phyloP scores from a whole-genome alignment of 106 monocot genomes.

The Dendrobium catenatum region DNA sequence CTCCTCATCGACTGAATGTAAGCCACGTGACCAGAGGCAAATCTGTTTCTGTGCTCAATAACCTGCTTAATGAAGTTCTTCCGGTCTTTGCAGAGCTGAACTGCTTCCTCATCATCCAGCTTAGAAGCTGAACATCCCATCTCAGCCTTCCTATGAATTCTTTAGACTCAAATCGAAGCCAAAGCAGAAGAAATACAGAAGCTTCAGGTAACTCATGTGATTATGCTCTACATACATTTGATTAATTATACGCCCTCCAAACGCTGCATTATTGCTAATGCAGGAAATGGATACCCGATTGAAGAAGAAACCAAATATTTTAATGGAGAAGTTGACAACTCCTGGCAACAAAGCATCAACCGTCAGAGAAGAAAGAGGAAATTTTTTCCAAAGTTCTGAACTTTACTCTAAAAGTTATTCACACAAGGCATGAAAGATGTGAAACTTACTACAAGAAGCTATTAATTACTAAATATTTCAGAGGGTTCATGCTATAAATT shows the following conservation, averaged over 20 bases:
- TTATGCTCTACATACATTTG: conserved; percentile 7
- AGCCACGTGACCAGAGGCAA: conserved; percentile 54
- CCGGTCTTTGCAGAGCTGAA: conserved; percentile 74
- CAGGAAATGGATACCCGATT: conserved; percentile 19
- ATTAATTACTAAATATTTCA: neutral
- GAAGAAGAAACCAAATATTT: conserved; percentile 12
- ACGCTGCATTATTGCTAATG: neutral
- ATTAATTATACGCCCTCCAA: neutral
- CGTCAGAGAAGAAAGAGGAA: neutral
- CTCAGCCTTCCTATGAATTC: conserved; percentile 19
- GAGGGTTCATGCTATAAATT: neutral
- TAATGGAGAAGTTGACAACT: neutral
- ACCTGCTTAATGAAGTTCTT: conserved; percentile 79
- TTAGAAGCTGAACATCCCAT: conserved; percentile 98
- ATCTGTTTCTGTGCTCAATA: conserved; percentile 46
- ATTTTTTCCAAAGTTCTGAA: neutral
- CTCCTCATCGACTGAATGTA: conserved; percentile 65
- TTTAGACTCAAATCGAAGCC: conserved; percentile 21
- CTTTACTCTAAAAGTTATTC: conserved; percentile 3
- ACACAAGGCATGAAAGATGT: conserved; percentile 3
- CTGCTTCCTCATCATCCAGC: conserved; percentile 66
- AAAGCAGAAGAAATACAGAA: conserved; percentile 5
- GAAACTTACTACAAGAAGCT: conserved; percentile 1
- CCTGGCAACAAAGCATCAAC: conserved; percentile 3
- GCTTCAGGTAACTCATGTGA: conserved; percentile 7